Evolutionary conservation across 2,329 filamentous ascomycete species (phyloP), one percentile per base, ranked within the genome.

Genomic region (Volutella citrinella): DNA sequence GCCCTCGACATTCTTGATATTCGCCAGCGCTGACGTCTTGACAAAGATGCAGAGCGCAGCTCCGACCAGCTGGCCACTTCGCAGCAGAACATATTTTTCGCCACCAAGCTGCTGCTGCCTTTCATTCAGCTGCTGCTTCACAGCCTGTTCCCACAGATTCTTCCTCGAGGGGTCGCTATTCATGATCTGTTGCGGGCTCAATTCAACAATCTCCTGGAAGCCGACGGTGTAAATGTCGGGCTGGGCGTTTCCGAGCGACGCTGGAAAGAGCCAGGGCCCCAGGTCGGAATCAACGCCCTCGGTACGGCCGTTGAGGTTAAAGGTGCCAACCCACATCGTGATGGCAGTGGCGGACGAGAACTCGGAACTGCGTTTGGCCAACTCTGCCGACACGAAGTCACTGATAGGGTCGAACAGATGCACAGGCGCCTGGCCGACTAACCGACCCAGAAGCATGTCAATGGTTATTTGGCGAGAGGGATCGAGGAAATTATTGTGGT

Each of bases 181-280:
- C 89, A 98, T 96, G 55, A 98, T 97, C 55, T 98, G 93, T 59
- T 97, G 91, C 12, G 94, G 93, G 51, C 88, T 96, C 28, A 98
- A 69, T 55, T 95, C 87, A n/a, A 98, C 93, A 43, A 98, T 97
- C 61, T 98, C 93, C 57, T 98, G 93, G 52, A 98, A 97, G 0
- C 88, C 93, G 12, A 96, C 82, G 7, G 85, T 89, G 32, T 95
- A 81, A 22, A 98, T 86, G 38, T 91, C 86, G 6, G 93, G 90
- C 41, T 86, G 80, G 28, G 77, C 70, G 5, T 78, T 60, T 6
- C 78, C 73, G 9, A 73, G 32, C 2, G 55, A 45, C 5, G 74
- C 64, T 1, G 87, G 86, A 54, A 85, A 89, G 5, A 98, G 68
- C 93, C 93, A 98, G 3, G 82, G 71, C 1, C 86, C 84, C 10